A percentile compares a stretch with the other conserved stretches of the same genome.
Evolutionary conservation across 345 rosid genomes (phyloP).

Genomic region (Euphorbia lathyris): DNA sequence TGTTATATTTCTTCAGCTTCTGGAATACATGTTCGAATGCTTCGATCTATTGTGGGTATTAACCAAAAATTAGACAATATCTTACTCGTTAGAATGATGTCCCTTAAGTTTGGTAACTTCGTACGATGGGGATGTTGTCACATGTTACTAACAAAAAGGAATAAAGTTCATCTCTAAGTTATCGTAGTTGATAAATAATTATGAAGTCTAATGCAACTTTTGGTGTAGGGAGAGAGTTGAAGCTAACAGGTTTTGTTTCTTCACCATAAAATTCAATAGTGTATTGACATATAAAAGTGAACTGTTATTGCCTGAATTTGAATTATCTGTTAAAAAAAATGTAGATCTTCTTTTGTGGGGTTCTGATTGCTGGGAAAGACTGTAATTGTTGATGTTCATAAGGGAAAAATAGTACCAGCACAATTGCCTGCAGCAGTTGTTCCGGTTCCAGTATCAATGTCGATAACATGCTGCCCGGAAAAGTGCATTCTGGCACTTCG

Average conservation of each 20-base stretch:
- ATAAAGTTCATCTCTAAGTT: neutral
- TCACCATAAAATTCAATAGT: neutral
- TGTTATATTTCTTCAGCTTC: neutral
- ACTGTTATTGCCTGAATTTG: neutral
- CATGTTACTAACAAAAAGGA: neutral
- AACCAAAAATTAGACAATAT: neutral
- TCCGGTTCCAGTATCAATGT: slow-evolving; percentile 34
- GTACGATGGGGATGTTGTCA: neutral
- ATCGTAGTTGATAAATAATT: neutral
- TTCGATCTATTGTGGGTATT: neutral
- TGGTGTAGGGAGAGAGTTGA: neutral
- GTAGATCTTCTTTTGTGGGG: neutral
- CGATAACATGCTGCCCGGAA: slow-evolving; percentile 48
- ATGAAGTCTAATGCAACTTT: neutral
- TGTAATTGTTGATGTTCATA: slow-evolving; percentile 48
- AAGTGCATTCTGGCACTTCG: slow-evolving; percentile 28
- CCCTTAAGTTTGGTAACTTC: neutral
- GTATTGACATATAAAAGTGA: neutral
- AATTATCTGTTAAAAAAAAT: neutral
- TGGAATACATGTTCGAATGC: neutral
- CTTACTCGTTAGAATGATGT: neutral
- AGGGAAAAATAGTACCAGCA: slow-evolving; percentile 38
- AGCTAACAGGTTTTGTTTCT: neutral
- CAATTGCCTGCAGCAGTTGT: slow-evolving; percentile 35
- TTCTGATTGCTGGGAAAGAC: slow-evolving; percentile 40